These are phyloP conservation scores for Musa schizocarpa DNA, from an alignment of 176 grass and related monocot genomes.

Conservation along the genomic window DNA sequence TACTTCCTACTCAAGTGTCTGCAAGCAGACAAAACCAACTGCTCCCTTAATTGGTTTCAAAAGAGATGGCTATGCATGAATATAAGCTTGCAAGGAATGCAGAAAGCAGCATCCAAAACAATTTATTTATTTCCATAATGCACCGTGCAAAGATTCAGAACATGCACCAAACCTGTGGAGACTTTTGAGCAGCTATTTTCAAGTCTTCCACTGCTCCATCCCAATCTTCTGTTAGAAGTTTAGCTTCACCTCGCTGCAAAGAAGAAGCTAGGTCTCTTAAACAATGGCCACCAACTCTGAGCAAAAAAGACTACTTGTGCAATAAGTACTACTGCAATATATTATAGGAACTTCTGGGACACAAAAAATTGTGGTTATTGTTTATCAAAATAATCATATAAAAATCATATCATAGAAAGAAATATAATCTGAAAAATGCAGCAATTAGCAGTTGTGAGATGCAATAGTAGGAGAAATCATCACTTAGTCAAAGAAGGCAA, in stretches of 20 bases:
- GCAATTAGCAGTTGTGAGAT: background rate
- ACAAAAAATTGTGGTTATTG: background rate
- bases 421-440: background rate
- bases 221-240: conserved; percentile 91
- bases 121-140: background rate
- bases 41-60: background rate
- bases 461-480: background rate
- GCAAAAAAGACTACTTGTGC: conserved; percentile 6
- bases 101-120: background rate
- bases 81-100: background rate
- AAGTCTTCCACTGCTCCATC: conserved; percentile 84
- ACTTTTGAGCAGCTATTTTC: conserved; percentile 85
- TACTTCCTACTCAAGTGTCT: background rate
- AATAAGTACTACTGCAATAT: background rate
- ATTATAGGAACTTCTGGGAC: background rate
- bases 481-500: background rate
- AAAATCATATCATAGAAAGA: background rate
- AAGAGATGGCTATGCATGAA: background rate
- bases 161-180: conserved; percentile 47
- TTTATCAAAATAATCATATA: background rate
- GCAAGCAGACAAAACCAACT: background rate
- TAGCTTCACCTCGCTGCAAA: conserved; percentile 83
- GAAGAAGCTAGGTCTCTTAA: conserved; percentile 9
- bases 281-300: conserved; percentile 8
- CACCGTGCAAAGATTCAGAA: background rate